Evolutionary conservation across 108 stramenopile genomes (phyloP).

Genomic region (Discostella stelligeroides): DNA sequence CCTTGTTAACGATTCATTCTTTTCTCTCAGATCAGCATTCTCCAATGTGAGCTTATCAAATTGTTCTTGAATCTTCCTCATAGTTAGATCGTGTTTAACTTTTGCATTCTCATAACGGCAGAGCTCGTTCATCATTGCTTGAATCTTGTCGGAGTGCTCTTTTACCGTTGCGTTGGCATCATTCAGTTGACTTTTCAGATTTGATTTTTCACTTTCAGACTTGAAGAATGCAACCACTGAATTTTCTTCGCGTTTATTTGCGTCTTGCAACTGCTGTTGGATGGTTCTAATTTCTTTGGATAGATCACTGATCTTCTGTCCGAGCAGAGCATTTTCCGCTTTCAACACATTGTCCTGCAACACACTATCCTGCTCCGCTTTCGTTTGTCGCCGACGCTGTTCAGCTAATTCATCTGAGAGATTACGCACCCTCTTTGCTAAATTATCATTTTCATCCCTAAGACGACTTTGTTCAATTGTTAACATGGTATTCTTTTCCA

Average conservation of each 20-base stretch:
- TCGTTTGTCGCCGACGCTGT: background rate
- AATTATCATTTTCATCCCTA: background rate
- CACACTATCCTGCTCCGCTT: background rate
- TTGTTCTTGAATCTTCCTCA: constrained; percentile 25
- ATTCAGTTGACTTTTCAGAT: background rate
- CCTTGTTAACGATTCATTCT: constrained; percentile 18
- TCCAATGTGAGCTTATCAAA: constrained; percentile 29
- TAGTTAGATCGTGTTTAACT: constrained; percentile 16
- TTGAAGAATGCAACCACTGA: background rate
- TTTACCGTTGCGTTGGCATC: constrained; percentile 8
- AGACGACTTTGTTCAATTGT: constrained; percentile 1
- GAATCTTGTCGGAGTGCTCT: constrained; percentile 36
- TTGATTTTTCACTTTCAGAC: constrained; percentile 17
- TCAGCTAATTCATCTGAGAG: background rate
- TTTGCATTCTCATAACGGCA: constrained; percentile 23
- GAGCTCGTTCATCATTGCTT: constrained; percentile 22
- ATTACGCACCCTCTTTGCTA: background rate
- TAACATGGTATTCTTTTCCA: background rate
- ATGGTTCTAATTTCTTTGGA: background rate
- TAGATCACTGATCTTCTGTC: background rate
- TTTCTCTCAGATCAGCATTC: constrained; percentile 33
- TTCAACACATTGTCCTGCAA: background rate
- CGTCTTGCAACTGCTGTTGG: constrained; percentile 3
- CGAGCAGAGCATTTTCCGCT: constrained; percentile 13
- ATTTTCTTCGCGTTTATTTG: background rate